These are phyloP conservation scores for Phytophthora sp. DNA, from an alignment of 352 stramenopile genomes.

Conservation along the genomic window DNA sequence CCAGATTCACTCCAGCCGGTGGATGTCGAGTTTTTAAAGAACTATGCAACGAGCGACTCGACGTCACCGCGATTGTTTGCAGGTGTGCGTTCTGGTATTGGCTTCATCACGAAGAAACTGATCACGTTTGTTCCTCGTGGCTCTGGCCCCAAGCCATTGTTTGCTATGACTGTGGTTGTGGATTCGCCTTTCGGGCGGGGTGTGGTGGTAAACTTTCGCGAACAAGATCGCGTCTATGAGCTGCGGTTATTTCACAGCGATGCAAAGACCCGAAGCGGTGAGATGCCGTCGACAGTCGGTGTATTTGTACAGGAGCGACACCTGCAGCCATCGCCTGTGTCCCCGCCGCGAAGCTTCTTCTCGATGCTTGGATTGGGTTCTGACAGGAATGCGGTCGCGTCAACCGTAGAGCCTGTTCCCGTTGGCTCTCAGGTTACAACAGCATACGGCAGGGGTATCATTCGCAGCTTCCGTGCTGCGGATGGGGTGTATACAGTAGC, in stretches of 20 bases:
- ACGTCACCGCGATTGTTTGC: conserved; percentile 71
- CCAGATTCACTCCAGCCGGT: conserved; percentile 52
- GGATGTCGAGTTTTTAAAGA: conserved; percentile 40
- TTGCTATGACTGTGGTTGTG: conserved; percentile 57
- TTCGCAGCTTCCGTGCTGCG: conserved; percentile 49
- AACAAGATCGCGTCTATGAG: conserved; percentile 69
- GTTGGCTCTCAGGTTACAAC: conserved; percentile 57
- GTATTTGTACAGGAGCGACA: conserved; percentile 65
- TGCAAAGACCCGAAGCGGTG: conserved; percentile 35
- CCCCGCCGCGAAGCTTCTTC: conserved; percentile 73
- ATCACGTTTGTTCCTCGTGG: conserved; percentile 69
- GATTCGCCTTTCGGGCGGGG: conserved; percentile 79
- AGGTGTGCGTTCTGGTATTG: conserved; percentile 73
- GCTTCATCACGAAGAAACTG: conserved; percentile 82
- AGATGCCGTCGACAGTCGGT: conserved; percentile 14
- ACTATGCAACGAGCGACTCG: conserved; percentile 26
- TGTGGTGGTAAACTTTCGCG: conserved; percentile 69
- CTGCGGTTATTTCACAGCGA: conserved; percentile 59
- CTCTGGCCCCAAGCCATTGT: conserved; percentile 52
- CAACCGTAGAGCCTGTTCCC: conserved; percentile 16
- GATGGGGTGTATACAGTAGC: conserved; percentile 37
- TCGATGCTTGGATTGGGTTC: conserved; percentile 58
- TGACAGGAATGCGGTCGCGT: conserved; percentile 15
- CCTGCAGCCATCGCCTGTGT: conserved; percentile 53
- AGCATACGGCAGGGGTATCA: conserved; percentile 62